phyloP scores from a whole-genome alignment of 768 basidiomycete genomes.

The Naganishia vaughanmartiniae region DNA sequence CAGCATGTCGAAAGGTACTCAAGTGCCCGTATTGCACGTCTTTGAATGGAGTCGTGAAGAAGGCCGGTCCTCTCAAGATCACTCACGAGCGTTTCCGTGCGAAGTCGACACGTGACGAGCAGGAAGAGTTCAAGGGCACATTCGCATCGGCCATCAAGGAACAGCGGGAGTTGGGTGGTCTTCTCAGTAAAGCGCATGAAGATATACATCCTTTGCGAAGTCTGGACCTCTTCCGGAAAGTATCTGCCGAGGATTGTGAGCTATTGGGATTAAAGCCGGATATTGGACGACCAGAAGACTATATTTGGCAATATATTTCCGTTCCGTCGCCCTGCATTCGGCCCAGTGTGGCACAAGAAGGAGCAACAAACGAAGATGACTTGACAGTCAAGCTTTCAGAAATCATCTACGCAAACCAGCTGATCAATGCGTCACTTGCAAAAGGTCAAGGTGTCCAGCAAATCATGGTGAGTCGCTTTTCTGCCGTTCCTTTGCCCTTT shows the following conservation, averaged over 20 bases:
- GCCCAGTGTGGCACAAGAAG: slow-evolving; percentile 95
- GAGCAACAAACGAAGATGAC: slow-evolving; percentile 93
- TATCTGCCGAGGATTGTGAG: slow-evolving; percentile 97
- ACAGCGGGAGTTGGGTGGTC: slow-evolving; percentile 78
- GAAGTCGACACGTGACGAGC: slow-evolving; percentile 77
- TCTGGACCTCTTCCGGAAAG: slow-evolving; percentile 82
- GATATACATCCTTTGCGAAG: slow-evolving; percentile 94
- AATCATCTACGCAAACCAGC: slow-evolving; percentile 88
- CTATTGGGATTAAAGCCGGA: slow-evolving; percentile 83
- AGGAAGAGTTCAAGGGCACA: slow-evolving; percentile 79
- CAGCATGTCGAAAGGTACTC: slow-evolving; percentile 79
- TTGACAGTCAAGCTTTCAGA: slow-evolving; percentile 95
- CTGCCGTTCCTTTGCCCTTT: not conserved
- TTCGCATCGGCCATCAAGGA: slow-evolving; percentile 79
- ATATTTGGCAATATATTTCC: slow-evolving; percentile 97
- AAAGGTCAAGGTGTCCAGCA: slow-evolving; percentile 62
- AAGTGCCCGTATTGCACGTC: slow-evolving; percentile 91
- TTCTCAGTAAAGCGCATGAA: slow-evolving; percentile 83
- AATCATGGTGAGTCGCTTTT: slow-evolving; percentile 37
- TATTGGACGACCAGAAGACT: slow-evolving; percentile 90
- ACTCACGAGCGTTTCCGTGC: slow-evolving; percentile 96
- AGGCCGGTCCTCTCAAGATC: slow-evolving; percentile 84
- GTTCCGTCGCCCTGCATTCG: slow-evolving; percentile 97
- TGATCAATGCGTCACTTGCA: slow-evolving; percentile 82
- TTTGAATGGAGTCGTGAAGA: slow-evolving; percentile 93